Base-by-base conservation (phyloP, 805 yeast genomes). In the Kodamaea sagamina region DNA sequence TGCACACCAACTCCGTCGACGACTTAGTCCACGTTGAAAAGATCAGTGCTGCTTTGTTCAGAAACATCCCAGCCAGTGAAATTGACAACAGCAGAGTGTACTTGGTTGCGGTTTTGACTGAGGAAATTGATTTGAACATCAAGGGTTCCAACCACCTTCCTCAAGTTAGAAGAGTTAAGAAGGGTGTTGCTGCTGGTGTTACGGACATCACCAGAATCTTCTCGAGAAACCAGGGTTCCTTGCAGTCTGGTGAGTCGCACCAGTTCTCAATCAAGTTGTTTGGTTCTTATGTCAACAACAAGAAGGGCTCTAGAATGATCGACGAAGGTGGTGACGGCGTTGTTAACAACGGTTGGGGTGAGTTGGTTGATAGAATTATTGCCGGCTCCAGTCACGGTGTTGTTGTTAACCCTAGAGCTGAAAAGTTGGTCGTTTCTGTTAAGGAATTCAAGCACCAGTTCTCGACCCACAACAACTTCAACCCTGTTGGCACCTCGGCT, bases 131-230 rank as follows among this genome's bases (percentile, higher is more conserved):
- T 29, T 63, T 82, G 36, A 53, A 51, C 25, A 42, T 52, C 32
- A 63, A 65, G 46, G 67, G 67, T 13, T 47, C 56, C 8, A 46
- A 38, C 32, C 54, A 45, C 35, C 48, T 49, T 13, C 65, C 64
- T 13, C 67, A 59, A 26, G 50, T 78, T 15, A 61, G 62, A 28
- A 58, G 68, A 35, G 75, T 84, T 37, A 81, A 86, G 56, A 82
- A 83, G 56, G 96, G 96, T 44, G 78, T 89, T 11, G 93, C 92
- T 28, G 90, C 89, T 3, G 97, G 97, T 61, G 93, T 85, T 11
- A 78, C 88, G 28, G 95, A 89, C 63, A 82, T 89, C 38, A 80
- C 93, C 4, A 76, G 95, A 51, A 77, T 87, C 17, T 86, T 89
- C 56, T 77, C 88, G 6, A 72, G 77, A 46, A 78, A 77, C 50